Conservation (phyloP, 1,139 yeast species). For the Pneumocystis carinii region DNA sequence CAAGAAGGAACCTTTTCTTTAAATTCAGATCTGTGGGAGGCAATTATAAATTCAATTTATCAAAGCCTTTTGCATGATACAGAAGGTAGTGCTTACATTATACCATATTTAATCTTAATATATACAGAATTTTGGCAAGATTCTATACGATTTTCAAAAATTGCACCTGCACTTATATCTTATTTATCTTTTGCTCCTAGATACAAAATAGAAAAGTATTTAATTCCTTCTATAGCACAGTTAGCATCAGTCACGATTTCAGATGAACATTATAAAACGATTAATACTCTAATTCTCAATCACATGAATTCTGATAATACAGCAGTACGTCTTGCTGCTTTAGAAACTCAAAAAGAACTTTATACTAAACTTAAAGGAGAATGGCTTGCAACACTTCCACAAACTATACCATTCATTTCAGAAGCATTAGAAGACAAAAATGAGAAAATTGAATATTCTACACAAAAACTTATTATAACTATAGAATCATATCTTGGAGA, state of each 20-base stretch:
- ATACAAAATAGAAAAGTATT: conserved; percentile 3
- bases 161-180: conserved; percentile 44
- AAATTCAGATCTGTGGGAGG: conserved; percentile 10
- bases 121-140: conserved; percentile 92
- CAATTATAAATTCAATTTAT: conserved; percentile 17
- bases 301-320: conserved; percentile 34
- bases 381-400: conserved; percentile 85
- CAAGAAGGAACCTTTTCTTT: background rate
- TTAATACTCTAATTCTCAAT: conserved; percentile 39
- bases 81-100: conserved; percentile 8
- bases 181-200: conserved; percentile 34
- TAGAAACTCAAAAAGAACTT: conserved; percentile 59
- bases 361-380: conserved; percentile 89
- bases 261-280: conserved; percentile 66
- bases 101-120: conserved; percentile 67
- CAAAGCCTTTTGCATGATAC: conserved; percentile 5
- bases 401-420: conserved; percentile 86
- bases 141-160: conserved; percentile 63
- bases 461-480: conserved; percentile 84
- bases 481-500: conserved; percentile 89
- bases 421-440: conserved; percentile 92
- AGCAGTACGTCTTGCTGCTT: conserved; percentile 29
- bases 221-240: conserved; percentile 43
- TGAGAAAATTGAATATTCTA: conserved; percentile 82
- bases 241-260: conserved; percentile 62